Conservation (phyloP, 2,329 filamentous ascomycete genomes). For the Xylaria multiplex region DNA sequence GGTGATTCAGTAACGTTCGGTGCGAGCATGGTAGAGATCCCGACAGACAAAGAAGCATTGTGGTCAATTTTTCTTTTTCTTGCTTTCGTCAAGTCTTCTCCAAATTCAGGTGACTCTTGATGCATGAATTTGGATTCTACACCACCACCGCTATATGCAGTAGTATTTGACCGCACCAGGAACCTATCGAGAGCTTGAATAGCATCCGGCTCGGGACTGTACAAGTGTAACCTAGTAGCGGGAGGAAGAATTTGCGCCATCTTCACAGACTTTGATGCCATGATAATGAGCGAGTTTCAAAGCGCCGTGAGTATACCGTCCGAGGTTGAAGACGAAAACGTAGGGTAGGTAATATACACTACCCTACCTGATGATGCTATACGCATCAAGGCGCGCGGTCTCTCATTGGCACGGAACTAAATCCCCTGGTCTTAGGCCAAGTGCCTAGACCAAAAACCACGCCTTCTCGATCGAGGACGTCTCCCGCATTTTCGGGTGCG, state of each 20-base stretch:
- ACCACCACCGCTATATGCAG: not conserved
- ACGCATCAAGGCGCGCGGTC: too few relatives aligned
- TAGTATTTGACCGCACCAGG: not conserved
- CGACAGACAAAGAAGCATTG: not conserved
- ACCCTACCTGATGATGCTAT: too few relatives aligned
- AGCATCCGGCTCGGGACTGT: not conserved
- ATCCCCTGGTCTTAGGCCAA: constrained; percentile 3
- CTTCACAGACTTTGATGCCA: not conserved
- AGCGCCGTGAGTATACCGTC: not conserved
- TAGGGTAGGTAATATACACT: too few relatives aligned
- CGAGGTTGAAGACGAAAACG: not conserved
- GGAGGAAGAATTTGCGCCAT: not conserved
- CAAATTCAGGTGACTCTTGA: not conserved
- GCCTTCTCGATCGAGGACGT: constrained; percentile 15
- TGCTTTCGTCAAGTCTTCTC: not conserved
- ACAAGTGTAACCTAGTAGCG: not conserved
- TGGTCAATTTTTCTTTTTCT: not conserved
- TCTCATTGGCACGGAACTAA: constrained; percentile 15
- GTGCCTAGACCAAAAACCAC: not conserved
- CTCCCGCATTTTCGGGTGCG: constrained; percentile 14
- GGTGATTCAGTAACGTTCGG: constrained; percentile 6
- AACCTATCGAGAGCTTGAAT: not conserved
- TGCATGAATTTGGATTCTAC: not conserved
- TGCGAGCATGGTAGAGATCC: not conserved
- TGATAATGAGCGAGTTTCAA: not conserved